phyloP scores from a whole-genome alignment of 805 yeast genomes.

The Ogataea wickerhamii region DNA sequence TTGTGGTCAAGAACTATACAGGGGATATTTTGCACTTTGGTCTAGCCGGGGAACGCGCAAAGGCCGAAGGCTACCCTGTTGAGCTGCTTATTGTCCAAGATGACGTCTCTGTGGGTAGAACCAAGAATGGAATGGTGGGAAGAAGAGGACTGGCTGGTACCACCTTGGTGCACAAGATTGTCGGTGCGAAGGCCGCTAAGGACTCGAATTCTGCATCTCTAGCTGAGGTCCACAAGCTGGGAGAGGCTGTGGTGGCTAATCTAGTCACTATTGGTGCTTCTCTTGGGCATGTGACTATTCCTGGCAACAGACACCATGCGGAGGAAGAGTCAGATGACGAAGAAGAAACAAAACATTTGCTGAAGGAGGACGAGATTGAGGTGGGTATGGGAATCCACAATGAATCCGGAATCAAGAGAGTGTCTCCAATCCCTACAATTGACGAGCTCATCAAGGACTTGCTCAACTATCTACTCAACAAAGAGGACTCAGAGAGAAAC shows the following conservation, averaged over 20 bases:
- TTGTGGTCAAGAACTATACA: constrained; percentile 88
- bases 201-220: constrained; percentile 38
- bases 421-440: constrained; percentile 67
- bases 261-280: constrained; percentile 88
- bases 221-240: constrained; percentile 52
- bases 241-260: constrained; percentile 56
- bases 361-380: constrained; percentile 67
- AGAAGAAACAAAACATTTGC: constrained; percentile 37
- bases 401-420: constrained; percentile 77
- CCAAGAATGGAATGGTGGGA: constrained; percentile 88
- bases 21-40: constrained; percentile 95
- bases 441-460: constrained; percentile 56
- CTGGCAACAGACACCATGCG: constrained; percentile 63
- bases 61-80: constrained; percentile 66
- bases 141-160: constrained; percentile 95
- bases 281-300: constrained; percentile 84
- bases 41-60: constrained; percentile 83
- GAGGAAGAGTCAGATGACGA: constrained; percentile 27
- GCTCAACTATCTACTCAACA: constrained; percentile 57
- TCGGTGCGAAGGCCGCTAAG: constrained; percentile 57
- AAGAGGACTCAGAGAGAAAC: constrained; percentile 69
- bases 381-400: constrained; percentile 96
- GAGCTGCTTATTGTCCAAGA: constrained; percentile 81
- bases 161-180: constrained; percentile 75
- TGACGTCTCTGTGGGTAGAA: constrained; percentile 91